Evolutionary conservation across 495 filamentous ascomycete species (phyloP), one percentile per base, ranked within the genome.

Genomic region (Penicillium argentinense): DNA sequence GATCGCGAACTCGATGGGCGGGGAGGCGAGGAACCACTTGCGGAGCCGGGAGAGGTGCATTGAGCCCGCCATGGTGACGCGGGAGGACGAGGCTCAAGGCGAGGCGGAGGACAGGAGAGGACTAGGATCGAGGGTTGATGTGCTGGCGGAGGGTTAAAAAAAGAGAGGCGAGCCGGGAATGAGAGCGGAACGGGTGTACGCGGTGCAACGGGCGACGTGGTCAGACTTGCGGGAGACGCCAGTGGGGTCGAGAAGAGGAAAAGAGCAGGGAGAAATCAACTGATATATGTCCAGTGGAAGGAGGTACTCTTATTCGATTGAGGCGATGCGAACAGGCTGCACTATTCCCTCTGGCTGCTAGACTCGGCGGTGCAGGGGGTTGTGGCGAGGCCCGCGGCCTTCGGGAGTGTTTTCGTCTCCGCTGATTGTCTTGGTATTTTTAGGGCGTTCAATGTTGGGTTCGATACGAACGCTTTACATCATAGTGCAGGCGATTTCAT

Each of bases 1-100:
- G 26, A 91, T 76, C 9, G 75, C 79, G 80, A 87, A 96, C 78
- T 96, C 90, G 43, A 87, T 81, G 4, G 92, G 93, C 2, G 93
- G 93, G 22, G 89, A 95, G 47, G 84, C 83, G 43, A 92, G 70
- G 52, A 97, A 73, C 93, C 93, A 97, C 73, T 84, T 88, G 42
- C 88, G 84, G 23, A 89, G 60, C 46, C 83, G 79, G 5, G 85
- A 85, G 9, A 93, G 76, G 53, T 91, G 84, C 71, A 81, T 72
- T 45, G 79, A 84, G 38, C 74, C 63, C 47, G 70, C 47, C 70
- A 75, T 73, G 45, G 36, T 63, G 54, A 39, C n/a, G 27, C 13
- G 23, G 32, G 11, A 45, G 21, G 24, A 42, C 27, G 25, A 32
- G 19, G 34, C 25, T 14, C 16, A 33, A 39, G 28, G n/a, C n/a